Base-by-base conservation (phyloP, 2,329 filamentous ascomycete genomes). In the Pseudocercospora eumusae region DNA sequence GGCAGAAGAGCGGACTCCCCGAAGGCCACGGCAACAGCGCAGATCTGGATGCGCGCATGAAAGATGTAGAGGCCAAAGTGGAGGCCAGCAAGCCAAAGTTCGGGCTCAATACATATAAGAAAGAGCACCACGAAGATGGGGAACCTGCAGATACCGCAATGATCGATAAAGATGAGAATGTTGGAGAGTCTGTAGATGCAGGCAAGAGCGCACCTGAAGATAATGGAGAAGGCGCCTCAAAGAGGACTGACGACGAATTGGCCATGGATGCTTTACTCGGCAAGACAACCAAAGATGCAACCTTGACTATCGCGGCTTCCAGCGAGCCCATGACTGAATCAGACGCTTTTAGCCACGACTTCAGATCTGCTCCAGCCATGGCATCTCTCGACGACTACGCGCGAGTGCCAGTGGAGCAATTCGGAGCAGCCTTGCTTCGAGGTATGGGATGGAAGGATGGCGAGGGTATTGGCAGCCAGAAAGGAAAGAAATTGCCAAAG, bases 371-470 rank as follows among this genome's bases (percentile, higher is more conserved):
- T 0, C 92, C 92, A 0, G 89, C 92, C 21, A 82, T 86, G 28
- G 88, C 92, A 3, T 90, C 87, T 0, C 79, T 96, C 18, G 90
- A 91, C 33, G 91, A 95, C 71, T 98, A 98, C 77, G 88, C 90
- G 62, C 87, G 89, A 11, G 89, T 96, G 64, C 93, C 95, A 0
- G 92, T 98, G 15, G 93, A 97, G 69, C 92, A 97, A 70, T 99
- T 98, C 68, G 95, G 95, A 7, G 90, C 92, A 18, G 92, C 93
- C 0, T 82, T 98, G 66, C 82, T 99, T 36, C 87, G 93, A 31
- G 92, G 93, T 9, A 97, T 98, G 90, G 95, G 95, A 8, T 97
- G 93, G 93, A 92, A 97, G 71, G 86, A 87, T 66, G 86, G 83
- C 18, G 81, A 86, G 65, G 77, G 80, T 42, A 81, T 86, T 56